Evolutionary conservation across 768 basidiomycete genomes (phyloP), one percentile per base, ranked within the genome.

Genomic region (Strobilomyces confusus): DNA sequence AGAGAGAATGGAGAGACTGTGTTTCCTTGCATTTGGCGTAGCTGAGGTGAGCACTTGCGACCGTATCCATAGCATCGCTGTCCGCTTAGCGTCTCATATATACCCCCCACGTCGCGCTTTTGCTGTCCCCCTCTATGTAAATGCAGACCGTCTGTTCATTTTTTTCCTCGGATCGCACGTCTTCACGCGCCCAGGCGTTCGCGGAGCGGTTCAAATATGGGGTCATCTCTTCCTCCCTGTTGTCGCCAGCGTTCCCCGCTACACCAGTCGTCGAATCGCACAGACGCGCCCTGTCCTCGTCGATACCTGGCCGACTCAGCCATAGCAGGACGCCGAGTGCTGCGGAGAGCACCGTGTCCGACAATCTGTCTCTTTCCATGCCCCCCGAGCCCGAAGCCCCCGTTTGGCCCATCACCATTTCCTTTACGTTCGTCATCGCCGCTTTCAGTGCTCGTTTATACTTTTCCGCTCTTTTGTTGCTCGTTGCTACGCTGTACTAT

Each of bases 151-250:
- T 79, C 17, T 56, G 70, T 54, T 67, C 74, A 29, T 51, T 74
- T 29, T 69, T 80, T 33, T 49, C 57, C 38, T 68, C 74, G 6
- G 64, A 70, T 38, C 64, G 71, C 32, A 57, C 67, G 9, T 62
- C 75, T 23, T 68, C 58, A 53, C 66, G 73, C 7, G 66, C 75
- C 4, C 78, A 70, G 56, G 75, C 78, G 19, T 87, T 89, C 60
- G 80, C 81, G 9, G 89, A 92, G 69, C 84, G 80, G 38, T 90
- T 92, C 80, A 90, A 90, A 66, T 91, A 90, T 76, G 82, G 81
- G 54, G 80, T 91, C 4, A 89, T 91, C 54, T 89, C 89, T 4
- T 90, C 89, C 3, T 82, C 87, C 9, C 74, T 91, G 9, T 76
- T 91, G n/a, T 80, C 86, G 4, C 67, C 81, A 3, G 72, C 80